Percentiles rank a stretch among this genome's conserved stretches.
Evolutionary conservation across 148 eudicot species (phyloP).

Genomic region (Vaccinium macrocarpon): DNA sequence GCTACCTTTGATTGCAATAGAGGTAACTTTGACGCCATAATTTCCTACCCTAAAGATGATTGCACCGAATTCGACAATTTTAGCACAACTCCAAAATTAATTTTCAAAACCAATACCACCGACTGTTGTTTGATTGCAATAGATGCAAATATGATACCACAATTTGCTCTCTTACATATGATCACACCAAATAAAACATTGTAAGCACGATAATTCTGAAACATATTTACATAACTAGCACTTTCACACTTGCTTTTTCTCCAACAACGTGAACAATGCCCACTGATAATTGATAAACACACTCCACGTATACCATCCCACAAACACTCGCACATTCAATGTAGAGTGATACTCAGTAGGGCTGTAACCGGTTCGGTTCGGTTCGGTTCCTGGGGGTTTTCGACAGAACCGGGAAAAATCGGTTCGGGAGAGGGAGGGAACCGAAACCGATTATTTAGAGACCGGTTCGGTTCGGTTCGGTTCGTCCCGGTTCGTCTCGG

Average conservation of each 20-base stretch:
- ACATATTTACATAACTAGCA: not conserved
- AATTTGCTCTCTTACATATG: not conserved
- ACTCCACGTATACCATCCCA: not conserved
- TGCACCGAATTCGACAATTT: not conserved
- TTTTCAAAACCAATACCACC: not conserved
- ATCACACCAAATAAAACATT: not conserved
- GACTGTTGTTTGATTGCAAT: conserved; percentile 5
- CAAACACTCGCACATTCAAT: not conserved
- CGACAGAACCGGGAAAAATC: too few species aligned
- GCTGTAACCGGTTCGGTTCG: too few species aligned
- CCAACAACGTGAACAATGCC: not conserved
- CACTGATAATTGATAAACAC: not conserved
- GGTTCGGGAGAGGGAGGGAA: too few species aligned
- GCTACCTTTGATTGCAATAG: conserved; percentile 53
- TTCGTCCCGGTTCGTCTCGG: too few species aligned
- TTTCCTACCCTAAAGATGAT: conserved; percentile 16
- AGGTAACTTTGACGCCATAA: conserved; percentile 62
- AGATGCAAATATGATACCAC: not conserved
- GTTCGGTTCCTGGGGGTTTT: too few species aligned
- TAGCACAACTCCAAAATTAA: not conserved
- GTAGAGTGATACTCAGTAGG: not conserved
- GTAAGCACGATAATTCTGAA: not conserved
- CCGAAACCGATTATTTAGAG: too few species aligned
- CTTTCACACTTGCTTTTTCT: not conserved
- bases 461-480: too few species aligned